Base-by-base conservation (phyloP, 1,284 basidiomycete genomes). In the Malassezia sp. region DNA sequence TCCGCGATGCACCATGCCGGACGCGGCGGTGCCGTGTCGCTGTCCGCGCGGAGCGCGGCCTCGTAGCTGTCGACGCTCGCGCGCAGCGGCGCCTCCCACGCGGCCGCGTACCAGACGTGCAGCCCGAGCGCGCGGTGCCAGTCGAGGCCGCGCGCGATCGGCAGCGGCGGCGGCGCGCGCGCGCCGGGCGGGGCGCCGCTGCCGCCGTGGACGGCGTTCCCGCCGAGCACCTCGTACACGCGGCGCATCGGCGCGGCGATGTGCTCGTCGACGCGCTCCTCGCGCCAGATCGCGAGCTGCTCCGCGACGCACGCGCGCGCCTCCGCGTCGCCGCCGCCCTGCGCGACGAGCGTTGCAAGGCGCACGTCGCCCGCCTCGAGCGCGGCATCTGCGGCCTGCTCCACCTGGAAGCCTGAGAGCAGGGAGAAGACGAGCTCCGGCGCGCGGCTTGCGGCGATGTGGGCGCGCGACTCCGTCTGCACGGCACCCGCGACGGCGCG, bases 41-140 rank as follows among this genome's bases (percentile, higher is more conserved):
- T 38, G 33, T 42, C 45, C 1, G 49, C 27, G 3, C 24, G 23
- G 12, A 44, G 28, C 17, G 53, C 51, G 10, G 31, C 31, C 38
- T 81, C 78, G 71, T 86, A 97, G 1, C 76, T 74, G 11, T 76
- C 72, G 52, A 89, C 80, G 0, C 82, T 81, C 37, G 82, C 78
- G 2, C 78, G 74, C 45, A 89, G 78, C 3, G 82, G 74, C 2
- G 81, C 76, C 49, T 88, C 83, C 60, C 85, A 77, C 0, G 79
- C 75, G 40, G 81, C 77, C 1, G 80, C 82, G 70, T 83, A 95
- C 93, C 93, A 97, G 12, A 97, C 73, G 56, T 84, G 82, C 36
- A 95, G 73, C 1, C 88, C 93, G 61, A 97, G 85, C 0, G 83
- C 82, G 12, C 89, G 80, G 71, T 91, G 91, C 93, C 93, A 97